Base-by-base conservation (phyloP, 2,329 filamentous ascomycete species). In the Alternaria rosae region DNA sequence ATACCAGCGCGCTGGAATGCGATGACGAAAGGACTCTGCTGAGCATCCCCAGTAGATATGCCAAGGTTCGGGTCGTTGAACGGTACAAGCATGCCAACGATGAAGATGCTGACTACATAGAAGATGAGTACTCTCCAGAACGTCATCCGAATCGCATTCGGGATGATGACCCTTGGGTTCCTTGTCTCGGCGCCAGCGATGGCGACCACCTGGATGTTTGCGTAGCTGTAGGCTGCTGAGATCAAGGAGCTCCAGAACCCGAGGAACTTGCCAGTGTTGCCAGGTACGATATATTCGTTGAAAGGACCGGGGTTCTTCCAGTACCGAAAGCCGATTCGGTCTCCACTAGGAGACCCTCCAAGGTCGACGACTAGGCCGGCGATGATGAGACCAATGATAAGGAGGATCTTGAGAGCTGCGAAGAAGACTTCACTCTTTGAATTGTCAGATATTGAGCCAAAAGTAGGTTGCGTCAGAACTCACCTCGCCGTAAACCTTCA, bases 1-100 rank as follows among this genome's bases (percentile, higher is more conserved):
- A 93, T 88, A 0, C 90, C 89, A 2, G 90, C 91, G 23, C 86
- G 84, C 3, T 85, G 83, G 15, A 89, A 88, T 12, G 90, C 91
- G 62, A 93, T 91, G 55, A 93, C 71, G 62, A 74, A 76, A n/a
- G 72, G 77, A 47, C 60, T 66, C 26, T 68, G 65, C 30, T 73
- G 69, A 25, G 71, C 72, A 30, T 68, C 63, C n/a, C 72, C 72
- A 60, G 70, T 73, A 15, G 78, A 82, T 3, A 85, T 84, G 21
- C 79, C 71, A 7, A 89, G 81, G 12, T 82, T 75, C 0, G 75
- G 66, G 59, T 88, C 85, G 23, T 85, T 80, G 60, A 82, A 85
- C 0, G 85, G 80, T 5, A 89, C 86, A 8, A 88, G 74, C 76
- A 90, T 82, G 35, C 76, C 87, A 12, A 88, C 85, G 10, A 86